Evolutionary conservation across 352 stramenopile genomes (phyloP).

Genomic region (Pythium aquatile): DNA sequence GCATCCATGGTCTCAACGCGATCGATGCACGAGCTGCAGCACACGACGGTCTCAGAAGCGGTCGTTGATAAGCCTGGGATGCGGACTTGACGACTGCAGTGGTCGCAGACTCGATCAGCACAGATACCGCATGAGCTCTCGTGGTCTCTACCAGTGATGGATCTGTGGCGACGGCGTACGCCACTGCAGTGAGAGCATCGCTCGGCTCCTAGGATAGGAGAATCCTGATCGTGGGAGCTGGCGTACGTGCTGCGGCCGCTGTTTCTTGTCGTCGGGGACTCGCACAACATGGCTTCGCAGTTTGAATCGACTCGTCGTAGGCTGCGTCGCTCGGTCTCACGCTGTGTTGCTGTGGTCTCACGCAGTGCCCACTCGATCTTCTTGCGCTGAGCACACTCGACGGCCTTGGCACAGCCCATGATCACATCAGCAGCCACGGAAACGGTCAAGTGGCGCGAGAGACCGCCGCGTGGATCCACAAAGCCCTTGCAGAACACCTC

Average conservation of each 20-base stretch:
- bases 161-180: slow-evolving; percentile 3
- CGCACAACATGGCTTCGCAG: slow-evolving; percentile 13
- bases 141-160: background rate
- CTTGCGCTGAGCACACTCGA: slow-evolving; percentile 22
- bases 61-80: background rate
- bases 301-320: background rate
- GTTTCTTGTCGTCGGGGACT: background rate
- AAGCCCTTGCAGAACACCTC: slow-evolving; percentile 43
- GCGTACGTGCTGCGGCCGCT: background rate
- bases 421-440: slow-evolving; percentile 25
- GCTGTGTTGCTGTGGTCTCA: background rate
- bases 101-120: slow-evolving; percentile 14
- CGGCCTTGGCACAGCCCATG: slow-evolving; percentile 24
- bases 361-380: slow-evolving; percentile 30
- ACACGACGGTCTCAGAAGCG: slow-evolving; percentile 2
- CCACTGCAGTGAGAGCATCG: slow-evolving; percentile 8
- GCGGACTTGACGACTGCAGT: slow-evolving; percentile 11
- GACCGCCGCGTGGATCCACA: slow-evolving; percentile 31
- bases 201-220: background rate
- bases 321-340: background rate
- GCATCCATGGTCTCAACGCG: slow-evolving; percentile 16
- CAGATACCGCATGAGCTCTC: slow-evolving; percentile 9
- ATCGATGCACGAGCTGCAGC: slow-evolving; percentile 15
- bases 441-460: slow-evolving; percentile 26
- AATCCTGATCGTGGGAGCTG: background rate